Base-by-base conservation (phyloP, 2,329 filamentous ascomycete species). In the Phialemoniopsis sp. region DNA sequence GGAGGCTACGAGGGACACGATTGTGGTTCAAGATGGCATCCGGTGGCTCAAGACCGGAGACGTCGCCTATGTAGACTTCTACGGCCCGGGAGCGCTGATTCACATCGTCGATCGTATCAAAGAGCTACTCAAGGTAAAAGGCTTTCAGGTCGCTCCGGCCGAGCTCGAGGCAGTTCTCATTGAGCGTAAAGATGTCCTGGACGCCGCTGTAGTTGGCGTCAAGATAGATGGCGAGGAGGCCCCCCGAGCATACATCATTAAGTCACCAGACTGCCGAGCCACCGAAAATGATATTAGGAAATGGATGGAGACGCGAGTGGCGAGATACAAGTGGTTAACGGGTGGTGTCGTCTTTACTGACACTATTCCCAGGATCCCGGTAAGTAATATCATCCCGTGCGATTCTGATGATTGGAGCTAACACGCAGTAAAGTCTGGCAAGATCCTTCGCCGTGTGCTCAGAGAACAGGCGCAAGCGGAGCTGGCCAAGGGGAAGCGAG, bases 31-130 rank as follows among this genome's bases (percentile, higher is more conserved):
- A 15, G 71, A 74, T 1, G 21, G 21, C 21, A 26, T 10, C 6
- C 21, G 21, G 21, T 82, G 77, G 74, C 55, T 82, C 41, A 73
- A 68, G 54, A 82, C 78, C 1, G 79, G 79, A 0, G 78, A 52
- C 38, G 37, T 52, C 13, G 47, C 45, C 21, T 37, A 43, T 8
- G 38, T 40, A 26, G 68, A 37, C 51, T 68, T 10, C 10, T 26
- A 26, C 21, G 21, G 21, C 10, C 21, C 21, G 6, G 21, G 21
- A 10, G 21, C 6, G 6, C 6, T 26, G 21, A 26, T 26, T 26
- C 68, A 49, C 62, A 71, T 78, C 39, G 72, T 77, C 1, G 75
- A 79, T 50, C 62, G 78, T 15, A 78, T 73, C 54, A 68, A 76
- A 59, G 63, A 64, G 7, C 30, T n/a, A 13, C 21, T 49, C 42